phyloP scores from a whole-genome alignment of 768 basidiomycete species.

The Cantharellus cinnabarinus region DNA sequence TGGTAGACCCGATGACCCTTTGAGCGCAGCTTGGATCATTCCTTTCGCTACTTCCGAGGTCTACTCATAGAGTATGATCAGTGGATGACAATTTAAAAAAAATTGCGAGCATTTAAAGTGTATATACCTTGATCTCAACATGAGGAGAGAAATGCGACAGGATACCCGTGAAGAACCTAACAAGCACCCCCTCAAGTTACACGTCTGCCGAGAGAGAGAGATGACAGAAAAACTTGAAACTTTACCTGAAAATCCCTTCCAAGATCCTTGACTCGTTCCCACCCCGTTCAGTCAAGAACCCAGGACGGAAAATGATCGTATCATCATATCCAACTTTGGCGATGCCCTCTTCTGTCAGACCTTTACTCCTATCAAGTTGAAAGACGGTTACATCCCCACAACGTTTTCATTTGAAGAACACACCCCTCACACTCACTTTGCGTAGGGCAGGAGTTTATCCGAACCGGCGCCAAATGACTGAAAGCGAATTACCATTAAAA shows the following conservation, averaged over 20 bases:
- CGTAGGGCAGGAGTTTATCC: slow-evolving; percentile 31
- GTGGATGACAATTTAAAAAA: background rate
- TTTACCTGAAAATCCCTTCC: slow-evolving; percentile 28
- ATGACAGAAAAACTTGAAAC: background rate
- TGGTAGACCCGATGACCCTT: slow-evolving; percentile 33
- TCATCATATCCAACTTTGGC: slow-evolving; percentile 50
- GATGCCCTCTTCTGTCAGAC: slow-evolving; percentile 47
- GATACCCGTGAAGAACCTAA: slow-evolving; percentile 21
- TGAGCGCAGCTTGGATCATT: slow-evolving; percentile 30
- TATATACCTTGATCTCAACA: slow-evolving; percentile 26
- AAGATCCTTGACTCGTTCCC: slow-evolving; percentile 12
- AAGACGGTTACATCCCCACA: background rate
- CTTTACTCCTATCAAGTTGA: slow-evolving; percentile 35
- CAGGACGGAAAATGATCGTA: slow-evolving; percentile 51
- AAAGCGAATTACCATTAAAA: too few relatives aligned
- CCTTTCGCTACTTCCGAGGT: slow-evolving; percentile 33
- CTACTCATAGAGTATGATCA: slow-evolving; percentile 15
- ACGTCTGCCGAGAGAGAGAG: background rate
- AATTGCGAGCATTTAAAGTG: background rate
- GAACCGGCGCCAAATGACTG: slow-evolving; percentile 24
- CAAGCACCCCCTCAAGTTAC: too few relatives aligned
- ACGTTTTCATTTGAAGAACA: background rate
- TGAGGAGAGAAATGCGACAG: slow-evolving; percentile 21
- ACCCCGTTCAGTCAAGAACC: slow-evolving; percentile 21
- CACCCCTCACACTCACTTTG: slow-evolving; percentile 18